These are phyloP conservation scores for grape (Vitis vinifera) DNA, from an alignment of 164 flowering plant species.

Conservation along the genomic window ASM3070453v1 NC_081811.1:27236501-27237000, in stretches of 20 bases:
- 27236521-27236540: slow-evolving; percentile 87
- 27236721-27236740: slow-evolving; percentile 88
- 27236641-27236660: slow-evolving; percentile 96
- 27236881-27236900: slow-evolving; percentile 96
- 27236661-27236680: slow-evolving; percentile 81
- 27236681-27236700: slow-evolving; percentile 87
- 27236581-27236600: slow-evolving; percentile 87
- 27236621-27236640: slow-evolving; percentile 98
- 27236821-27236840: no score
- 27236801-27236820: no score
- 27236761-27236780: neutral
- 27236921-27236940: slow-evolving; percentile 80
- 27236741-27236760: slow-evolving; percentile 74
- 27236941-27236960: slow-evolving; percentile 85
- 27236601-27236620: slow-evolving; percentile 90
- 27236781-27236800: no score
- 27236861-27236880: slow-evolving; percentile 90
- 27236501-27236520: slow-evolving; percentile 94
- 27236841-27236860: slow-evolving; percentile 73
- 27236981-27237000: neutral
- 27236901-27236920: slow-evolving; percentile 96
- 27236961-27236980: slow-evolving; percentile 96
- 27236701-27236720: slow-evolving; percentile 99
- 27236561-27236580: slow-evolving; percentile 87
- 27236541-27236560: slow-evolving; percentile 90